Evolutionary conservation across 1,139 yeast species (phyloP), one percentile per base, ranked within the genome.

Genomic region (Yamadazyma triangularis): DNA sequence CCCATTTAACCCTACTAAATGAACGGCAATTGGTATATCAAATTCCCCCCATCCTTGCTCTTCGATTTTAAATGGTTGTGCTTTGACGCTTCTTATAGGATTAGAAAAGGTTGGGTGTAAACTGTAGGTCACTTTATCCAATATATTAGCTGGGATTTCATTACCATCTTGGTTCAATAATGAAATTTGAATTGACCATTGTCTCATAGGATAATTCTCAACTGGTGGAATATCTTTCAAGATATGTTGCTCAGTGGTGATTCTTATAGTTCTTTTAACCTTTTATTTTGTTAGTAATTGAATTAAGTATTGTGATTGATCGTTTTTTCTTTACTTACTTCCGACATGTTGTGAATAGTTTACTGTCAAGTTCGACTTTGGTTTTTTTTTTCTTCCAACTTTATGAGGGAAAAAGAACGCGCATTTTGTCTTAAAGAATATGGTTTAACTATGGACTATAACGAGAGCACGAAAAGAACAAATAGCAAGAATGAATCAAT

Each of bases 41-140:
- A 89, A 89, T 47, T 91, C 98, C 52, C 98, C 98, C 98, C 98
- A 91, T 29, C 98, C 98, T 64, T 87, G 83, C 58, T 91, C 98
- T 53, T 80, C 86, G 33, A 91, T 82, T 51, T 64, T 73, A 62
- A 89, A 91, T n/a, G 98, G 98, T 13, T 85, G 77, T 49, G 79
- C 79, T 50, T 85, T 87, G 49, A 87, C 58, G 6, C 82, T 70
- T 60, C 97, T 74, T 41, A 76, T 79, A 8, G 97, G 98, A 55
- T 87, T 87, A 33, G 79, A 77, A 59, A 91, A 91, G 10, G 98
- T 91, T 23, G 97, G 97, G 64, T 91, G 98, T 45, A 91, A 73
- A 48, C 87, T 80, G 57, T 89, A 91, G 13, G 95, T 86, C 32
- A 88, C 97, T 58, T 82, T 86, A 55, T 91, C 97, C 53, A 91